phyloP scores from a whole-genome alignment of 2,329 filamentous ascomycete genomes.

The Fusarium lateritium region DNA sequence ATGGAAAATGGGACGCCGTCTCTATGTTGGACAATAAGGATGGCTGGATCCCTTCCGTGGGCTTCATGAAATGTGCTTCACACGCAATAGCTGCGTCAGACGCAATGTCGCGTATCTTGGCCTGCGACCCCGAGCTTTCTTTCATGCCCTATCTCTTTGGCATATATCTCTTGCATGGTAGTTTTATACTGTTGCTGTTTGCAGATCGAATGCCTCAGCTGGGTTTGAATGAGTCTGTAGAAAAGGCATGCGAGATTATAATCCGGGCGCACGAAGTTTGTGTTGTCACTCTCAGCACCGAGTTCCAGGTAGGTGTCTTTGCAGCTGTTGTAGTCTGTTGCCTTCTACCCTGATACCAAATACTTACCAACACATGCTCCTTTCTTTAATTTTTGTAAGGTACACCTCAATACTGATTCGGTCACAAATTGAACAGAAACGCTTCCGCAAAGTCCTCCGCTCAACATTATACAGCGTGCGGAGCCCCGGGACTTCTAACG shows the following conservation, averaged over 20 bases:
- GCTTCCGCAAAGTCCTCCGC: slow-evolving; percentile 2
- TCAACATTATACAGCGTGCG: slow-evolving; percentile 5
- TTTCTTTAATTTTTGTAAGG: too few species aligned
- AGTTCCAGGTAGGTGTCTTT: slow-evolving; percentile 1
- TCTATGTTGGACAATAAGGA: slow-evolving; percentile 6
- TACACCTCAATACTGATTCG: neutral
- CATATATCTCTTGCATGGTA: slow-evolving; percentile 4
- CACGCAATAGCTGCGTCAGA: slow-evolving; percentile 3
- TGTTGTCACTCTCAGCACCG: neutral
- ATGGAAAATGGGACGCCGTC: neutral
- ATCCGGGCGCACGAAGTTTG: slow-evolving; percentile 10
- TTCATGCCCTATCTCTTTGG: slow-evolving; percentile 1
- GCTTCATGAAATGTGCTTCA: slow-evolving; percentile 7
- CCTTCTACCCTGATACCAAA: too few species aligned
- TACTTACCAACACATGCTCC: too few species aligned
- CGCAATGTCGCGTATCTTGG: slow-evolving; percentile 1
- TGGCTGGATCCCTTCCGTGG: slow-evolving; percentile 8
- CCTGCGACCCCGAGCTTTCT: neutral
- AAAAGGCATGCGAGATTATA: slow-evolving; percentile 1
- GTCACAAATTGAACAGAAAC: neutral
- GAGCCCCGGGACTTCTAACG: neutral
- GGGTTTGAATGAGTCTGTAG: neutral
- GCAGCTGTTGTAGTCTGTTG: too few species aligned
- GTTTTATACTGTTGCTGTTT: neutral
- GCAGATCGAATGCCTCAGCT: slow-evolving; percentile 11